Conservation (phyloP, 805 yeast genomes). For the Metschnikowia santaceciliae region DNA sequence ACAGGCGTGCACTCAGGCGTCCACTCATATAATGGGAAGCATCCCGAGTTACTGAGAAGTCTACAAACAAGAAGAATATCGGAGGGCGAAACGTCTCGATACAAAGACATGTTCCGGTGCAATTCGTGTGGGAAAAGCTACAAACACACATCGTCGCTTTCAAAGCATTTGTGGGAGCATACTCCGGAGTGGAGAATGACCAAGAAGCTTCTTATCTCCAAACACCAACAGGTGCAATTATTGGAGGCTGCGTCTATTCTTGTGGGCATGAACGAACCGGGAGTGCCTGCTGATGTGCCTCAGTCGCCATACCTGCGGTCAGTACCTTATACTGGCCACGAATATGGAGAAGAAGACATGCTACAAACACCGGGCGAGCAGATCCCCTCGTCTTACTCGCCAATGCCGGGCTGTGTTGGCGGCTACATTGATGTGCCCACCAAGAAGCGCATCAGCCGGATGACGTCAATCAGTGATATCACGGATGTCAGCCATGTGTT, state of each 20-base stretch:
- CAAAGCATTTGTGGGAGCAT: constrained; percentile 90
- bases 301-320: constrained; percentile 25
- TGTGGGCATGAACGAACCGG: constrained; percentile 63
- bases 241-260: constrained; percentile 74
- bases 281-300: constrained; percentile 4
- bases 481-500: not conserved
- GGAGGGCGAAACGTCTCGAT: constrained; percentile 82
- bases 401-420: constrained; percentile 20
- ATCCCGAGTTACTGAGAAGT: constrained; percentile 8
- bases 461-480: constrained; percentile 6
- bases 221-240: constrained; percentile 83
- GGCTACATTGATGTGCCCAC: constrained; percentile 20
- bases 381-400: constrained; percentile 18
- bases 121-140: constrained; percentile 92
- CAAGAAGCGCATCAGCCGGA: constrained; percentile 5
- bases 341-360: constrained; percentile 25
- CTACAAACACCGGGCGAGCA: constrained; percentile 43
- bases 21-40: constrained; percentile 2
- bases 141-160: constrained; percentile 82
- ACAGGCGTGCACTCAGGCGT: constrained; percentile 9
- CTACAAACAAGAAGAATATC: constrained; percentile 54
- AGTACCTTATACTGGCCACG: constrained; percentile 6
- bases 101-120: constrained; percentile 80
- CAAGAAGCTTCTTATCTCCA: constrained; percentile 72
- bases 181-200: constrained; percentile 93